Percentiles rank a stretch among this genome's conserved stretches.
These are phyloP conservation scores for Crithidia bombi DNA, from an alignment of 208 protist species.

Conservation along the genomic window DNA sequence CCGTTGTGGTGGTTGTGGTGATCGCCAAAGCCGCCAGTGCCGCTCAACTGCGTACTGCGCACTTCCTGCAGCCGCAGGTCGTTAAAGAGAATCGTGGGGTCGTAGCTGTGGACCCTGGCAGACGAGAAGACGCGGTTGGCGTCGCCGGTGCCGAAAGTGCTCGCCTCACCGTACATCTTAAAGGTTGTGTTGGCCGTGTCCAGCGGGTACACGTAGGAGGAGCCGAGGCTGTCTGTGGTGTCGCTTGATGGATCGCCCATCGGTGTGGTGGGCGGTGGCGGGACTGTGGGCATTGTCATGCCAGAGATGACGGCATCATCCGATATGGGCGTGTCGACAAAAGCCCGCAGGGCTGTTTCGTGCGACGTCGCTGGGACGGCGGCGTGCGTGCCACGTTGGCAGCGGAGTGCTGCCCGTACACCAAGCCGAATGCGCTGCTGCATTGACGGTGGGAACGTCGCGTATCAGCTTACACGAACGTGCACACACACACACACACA, in stretches of 20 bases:
- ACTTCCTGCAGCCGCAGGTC: slow-evolving; percentile 50
- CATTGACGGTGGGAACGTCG: too few relatives aligned
- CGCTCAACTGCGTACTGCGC: slow-evolving; percentile 9
- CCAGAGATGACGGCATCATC: slow-evolving; percentile 22
- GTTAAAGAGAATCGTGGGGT: slow-evolving; percentile 52
- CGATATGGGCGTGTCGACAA: slow-evolving; percentile 26
- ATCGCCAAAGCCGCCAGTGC: neutral
- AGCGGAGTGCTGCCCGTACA: neutral
- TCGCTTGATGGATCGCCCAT: slow-evolving; percentile 12
- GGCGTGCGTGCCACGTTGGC: neutral
- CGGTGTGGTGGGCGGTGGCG: slow-evolving; percentile 5
- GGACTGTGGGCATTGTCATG: slow-evolving; percentile 8
- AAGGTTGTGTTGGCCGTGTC: slow-evolving; percentile 38
- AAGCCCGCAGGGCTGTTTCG: slow-evolving; percentile 11
- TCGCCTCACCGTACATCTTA: slow-evolving; percentile 64
- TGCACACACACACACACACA: neutral
- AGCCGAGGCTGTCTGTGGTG: slow-evolving; percentile 1
- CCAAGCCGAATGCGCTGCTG: neutral
- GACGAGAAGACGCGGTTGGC: slow-evolving; percentile 60
- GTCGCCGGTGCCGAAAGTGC: slow-evolving; percentile 35
- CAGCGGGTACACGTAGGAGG: slow-evolving; percentile 50
- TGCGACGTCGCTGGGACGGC: too few relatives aligned
- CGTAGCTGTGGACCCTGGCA: slow-evolving; percentile 54
- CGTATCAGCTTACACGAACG: too few relatives aligned
- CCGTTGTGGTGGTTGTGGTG: neutral